Percentiles rank a stretch among this genome's conserved stretches.
Evolutionary conservation across 2,329 filamentous ascomycete species (phyloP).

Genomic region (Cladosporium sp.): DNA sequence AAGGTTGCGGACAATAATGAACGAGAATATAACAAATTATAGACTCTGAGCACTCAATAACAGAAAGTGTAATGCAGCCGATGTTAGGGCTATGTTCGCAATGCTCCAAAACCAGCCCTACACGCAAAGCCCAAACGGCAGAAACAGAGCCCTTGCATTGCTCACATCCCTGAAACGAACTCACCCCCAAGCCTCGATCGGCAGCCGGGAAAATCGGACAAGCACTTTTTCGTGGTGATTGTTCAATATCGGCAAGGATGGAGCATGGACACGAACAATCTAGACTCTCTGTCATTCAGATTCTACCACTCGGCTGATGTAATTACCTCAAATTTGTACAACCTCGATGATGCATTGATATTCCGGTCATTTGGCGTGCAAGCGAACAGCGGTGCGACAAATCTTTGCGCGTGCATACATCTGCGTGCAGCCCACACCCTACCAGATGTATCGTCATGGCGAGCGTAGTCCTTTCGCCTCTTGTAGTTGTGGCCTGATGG

Average conservation of each 20-base stretch:
- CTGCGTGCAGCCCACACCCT: not conserved
- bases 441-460: not conserved
- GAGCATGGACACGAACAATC: not conserved
- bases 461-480: not conserved
- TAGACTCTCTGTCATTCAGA: not conserved
- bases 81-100: not conserved
- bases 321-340: not conserved
- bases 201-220: not conserved
- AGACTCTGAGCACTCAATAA: not conserved
- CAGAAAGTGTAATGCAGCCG: not conserved
- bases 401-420: not conserved
- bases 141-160: not conserved
- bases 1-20: not conserved
- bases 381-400: not conserved
- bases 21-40: not conserved
- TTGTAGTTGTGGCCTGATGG: not conserved
- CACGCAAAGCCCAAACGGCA: not conserved
- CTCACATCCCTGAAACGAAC: not conserved
- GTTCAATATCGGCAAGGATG: not conserved
- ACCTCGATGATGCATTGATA: not conserved
- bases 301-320: not conserved
- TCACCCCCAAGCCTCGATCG: conserved; percentile 4
- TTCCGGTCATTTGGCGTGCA: not conserved
- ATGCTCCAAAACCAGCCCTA: not conserved
- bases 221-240: not conserved